These are phyloP conservation scores for Amaranthus hypochondriacus DNA, from an alignment of 148 eudicot genomes.

Conservation along the genomic window DNA sequence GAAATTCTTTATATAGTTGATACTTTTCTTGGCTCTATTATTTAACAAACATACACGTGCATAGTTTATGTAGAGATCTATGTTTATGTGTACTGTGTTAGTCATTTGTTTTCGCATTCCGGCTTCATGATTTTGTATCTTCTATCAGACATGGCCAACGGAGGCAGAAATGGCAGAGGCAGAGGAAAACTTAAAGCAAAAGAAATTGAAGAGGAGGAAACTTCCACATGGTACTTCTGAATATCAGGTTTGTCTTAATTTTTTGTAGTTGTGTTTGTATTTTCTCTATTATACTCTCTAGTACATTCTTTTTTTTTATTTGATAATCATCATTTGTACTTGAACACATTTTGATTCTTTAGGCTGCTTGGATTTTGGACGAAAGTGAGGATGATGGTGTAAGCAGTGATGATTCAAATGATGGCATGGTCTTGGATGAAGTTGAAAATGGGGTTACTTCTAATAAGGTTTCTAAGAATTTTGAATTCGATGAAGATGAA, in stretches of 20 bases:
- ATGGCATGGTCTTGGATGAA: conserved; percentile 80
- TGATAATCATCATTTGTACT: background rate
- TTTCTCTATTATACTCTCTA: background rate
- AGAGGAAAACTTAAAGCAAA: conserved; percentile 55
- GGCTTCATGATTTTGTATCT: conserved; percentile 14
- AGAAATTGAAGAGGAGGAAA: conserved; percentile 48
- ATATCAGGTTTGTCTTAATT: conserved; percentile 58
- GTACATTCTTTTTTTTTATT: background rate
- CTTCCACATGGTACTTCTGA: conserved; percentile 87
- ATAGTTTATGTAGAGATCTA: no score
- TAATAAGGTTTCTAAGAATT: conserved; percentile 27
- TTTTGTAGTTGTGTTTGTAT: conserved; percentile 9
- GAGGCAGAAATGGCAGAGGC: conserved; percentile 98
- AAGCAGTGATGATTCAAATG: conserved; percentile 47
- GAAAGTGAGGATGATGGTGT: conserved; percentile 58
- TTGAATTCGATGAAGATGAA: conserved; percentile 70
- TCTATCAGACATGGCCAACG: conserved; percentile 90
- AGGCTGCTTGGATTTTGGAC: conserved; percentile 96
- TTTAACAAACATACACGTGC: no score
- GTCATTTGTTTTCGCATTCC: background rate
- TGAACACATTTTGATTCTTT: conserved; percentile 20
- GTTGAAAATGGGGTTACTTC: conserved; percentile 30
- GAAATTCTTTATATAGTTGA: no score
- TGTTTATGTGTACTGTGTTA: background rate
- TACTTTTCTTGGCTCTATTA: no score